Percentiles rank a stretch among this genome's conserved stretches.
phyloP scores from a whole-genome alignment of 2,329 filamentous ascomycete species.

The Dryadomyces quercus-mongolicae region DNA sequence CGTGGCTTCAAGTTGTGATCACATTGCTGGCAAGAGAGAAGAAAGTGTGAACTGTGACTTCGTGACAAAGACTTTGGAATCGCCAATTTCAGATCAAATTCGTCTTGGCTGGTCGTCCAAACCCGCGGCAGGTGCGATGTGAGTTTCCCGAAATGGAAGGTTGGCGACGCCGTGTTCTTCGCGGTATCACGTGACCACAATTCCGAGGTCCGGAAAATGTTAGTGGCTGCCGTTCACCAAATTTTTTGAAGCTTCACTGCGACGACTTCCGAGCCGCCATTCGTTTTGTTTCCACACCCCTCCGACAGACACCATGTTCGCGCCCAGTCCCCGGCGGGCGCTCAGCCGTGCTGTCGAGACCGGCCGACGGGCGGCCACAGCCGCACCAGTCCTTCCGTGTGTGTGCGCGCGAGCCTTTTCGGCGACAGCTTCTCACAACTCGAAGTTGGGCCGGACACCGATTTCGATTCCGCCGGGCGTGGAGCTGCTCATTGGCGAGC shows the following conservation, averaged over 20 bases:
- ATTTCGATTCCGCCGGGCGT: constrained; percentile 78
- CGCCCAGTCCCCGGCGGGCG: constrained; percentile 1
- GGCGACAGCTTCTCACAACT: constrained; percentile 51
- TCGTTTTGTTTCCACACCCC: not conserved
- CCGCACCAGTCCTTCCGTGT: too few species aligned
- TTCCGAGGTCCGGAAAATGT: not conserved
- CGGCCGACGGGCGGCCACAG: constrained; percentile 20
- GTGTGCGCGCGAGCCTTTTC: constrained; percentile 46
- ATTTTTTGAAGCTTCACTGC: constrained; percentile 5
- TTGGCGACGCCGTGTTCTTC: not conserved
- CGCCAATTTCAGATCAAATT: not conserved
- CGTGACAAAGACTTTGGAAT: too few species aligned
- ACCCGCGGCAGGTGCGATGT: constrained; percentile 8
- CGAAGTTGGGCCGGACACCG: constrained; percentile 76
- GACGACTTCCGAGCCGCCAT: not conserved
- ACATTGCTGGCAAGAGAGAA: too few species aligned
- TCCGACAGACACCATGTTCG: constrained; percentile 5
- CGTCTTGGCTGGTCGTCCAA: too few species aligned
- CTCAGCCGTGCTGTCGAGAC: constrained; percentile 43
- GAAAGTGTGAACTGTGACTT: too few species aligned
- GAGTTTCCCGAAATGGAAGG: constrained; percentile 7
- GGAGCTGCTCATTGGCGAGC: constrained; percentile 58
- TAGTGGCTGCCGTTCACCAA: constrained; percentile 1
- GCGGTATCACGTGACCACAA: constrained; percentile 6
- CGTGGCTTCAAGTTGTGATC: too few species aligned